Evolutionary conservation across 2,329 filamentous ascomycete species (phyloP), one percentile per base, ranked within the genome.

Genomic region (Exophiala xenobiotica): DNA sequence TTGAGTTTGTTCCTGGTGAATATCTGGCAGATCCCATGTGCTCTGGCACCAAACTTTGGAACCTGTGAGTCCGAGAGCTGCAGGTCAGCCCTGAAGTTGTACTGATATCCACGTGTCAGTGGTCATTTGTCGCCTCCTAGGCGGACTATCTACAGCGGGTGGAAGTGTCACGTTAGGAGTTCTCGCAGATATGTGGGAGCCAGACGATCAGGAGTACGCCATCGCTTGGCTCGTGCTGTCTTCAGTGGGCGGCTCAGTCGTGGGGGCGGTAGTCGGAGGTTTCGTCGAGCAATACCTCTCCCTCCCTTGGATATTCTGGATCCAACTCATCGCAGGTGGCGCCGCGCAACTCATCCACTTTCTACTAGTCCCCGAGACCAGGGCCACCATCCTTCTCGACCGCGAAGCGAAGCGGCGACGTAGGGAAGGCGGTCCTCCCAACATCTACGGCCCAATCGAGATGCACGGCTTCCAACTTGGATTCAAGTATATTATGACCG

Each of bases 1-100:
- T 70, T 81, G 24, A 87, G 82, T 33, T 71, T 92, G 50, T 76
- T 86, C 54, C 72, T 93, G 12, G 86, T 91, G 65, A 92, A 92
- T 63, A 70, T 91, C 45, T 92, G 81, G 78, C 85, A 88, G 59
- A 67, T 90, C 0, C 84, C 84, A 1, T 85, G 87, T 26, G 86
- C 80, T 0, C 68, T 90, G 42, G 86, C 87, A 0, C 83, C 82
- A 1, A 90, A 89, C 63, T 89, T 88, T 56, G 80, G 73, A 4
- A 78, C 80, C 2, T n/a, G n/a, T n/a, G n/a, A n/a, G n/a, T n/a
- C n/a, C n/a, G n/a, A n/a, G n/a, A n/a, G n/a, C n/a, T n/a, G n/a
- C n/a, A n/a, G n/a, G n/a, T n/a, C n/a, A n/a, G n/a, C n/a, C n/a
- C n/a, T n/a, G n/a, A n/a, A n/a, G n/a, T n/a, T n/a, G n/a, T n/a